Evolutionary conservation across 306 rosid species (phyloP), one percentile per base, ranked within the genome.

Genomic region (Rosa lucieae): DNA sequence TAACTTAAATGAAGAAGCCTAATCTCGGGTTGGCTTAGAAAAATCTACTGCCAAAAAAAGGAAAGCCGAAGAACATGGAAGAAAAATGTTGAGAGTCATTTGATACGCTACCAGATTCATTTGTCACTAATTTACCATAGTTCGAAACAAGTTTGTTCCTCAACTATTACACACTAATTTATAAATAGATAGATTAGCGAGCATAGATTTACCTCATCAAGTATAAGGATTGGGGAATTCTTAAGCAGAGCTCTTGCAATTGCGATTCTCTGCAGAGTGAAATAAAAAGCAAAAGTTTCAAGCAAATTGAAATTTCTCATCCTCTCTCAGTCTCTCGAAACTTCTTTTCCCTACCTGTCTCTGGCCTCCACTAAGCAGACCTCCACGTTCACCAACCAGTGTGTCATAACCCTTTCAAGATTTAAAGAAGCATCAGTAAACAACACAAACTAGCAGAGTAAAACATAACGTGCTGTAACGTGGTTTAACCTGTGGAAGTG

Each of bases 361-460:
- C 90, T 95, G 99, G 78, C 99, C 97, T 29, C 97, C 98, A 11
- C 98, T 95, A 37, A 95, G 88, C 48, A 95, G 84, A 82, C 98
- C 98, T 77, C 99, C 99, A 46, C 97, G 99, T 79, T 95, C 99
- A 74, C 97, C 99, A 10, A 95, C 99, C 26, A 82, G 95, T 46
- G 99, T 92, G 83, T 91, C 98, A 70, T 95, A 95, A 62, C 99
- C 97, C 99, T 92, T 74, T 26, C 29, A 51, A 75, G 29, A 72
- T 40, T 47, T 77, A 67, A 68, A 66, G 40, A 69, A 62, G 70
- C 23, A 66, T 55, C 40, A 75, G 70, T 23, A 35, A 43, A 58
- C 44, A 82, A 70, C 42, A 78, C 49, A 40, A 67, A 66, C 66
- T 37, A 32, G 42, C 56, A 29, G 37, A 63, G 9, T 6, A 43